A percentile compares a stretch with the other conserved stretches of the same genome.
phyloP scores from a whole-genome alignment of 768 basidiomycete species.

The Hemileccinum impolitum region DNA sequence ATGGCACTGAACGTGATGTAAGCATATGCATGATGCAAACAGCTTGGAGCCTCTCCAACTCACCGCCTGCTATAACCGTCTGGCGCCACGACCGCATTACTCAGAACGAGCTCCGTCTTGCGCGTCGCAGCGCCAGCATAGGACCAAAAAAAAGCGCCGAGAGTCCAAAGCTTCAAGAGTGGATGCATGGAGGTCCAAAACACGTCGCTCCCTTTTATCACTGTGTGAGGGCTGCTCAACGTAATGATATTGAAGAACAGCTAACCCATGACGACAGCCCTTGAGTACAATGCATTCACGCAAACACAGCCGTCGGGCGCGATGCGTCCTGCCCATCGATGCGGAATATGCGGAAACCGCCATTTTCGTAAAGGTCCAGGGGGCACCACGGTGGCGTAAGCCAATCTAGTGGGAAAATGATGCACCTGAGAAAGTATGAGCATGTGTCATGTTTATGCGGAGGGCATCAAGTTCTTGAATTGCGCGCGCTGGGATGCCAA shows the following conservation, averaged over 20 bases:
- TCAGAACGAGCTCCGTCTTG: slow-evolving; percentile 30
- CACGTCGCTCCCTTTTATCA: background rate
- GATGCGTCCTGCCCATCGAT: too few species aligned
- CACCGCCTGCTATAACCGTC: slow-evolving; percentile 39
- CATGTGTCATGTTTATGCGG: too few species aligned
- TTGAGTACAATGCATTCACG: background rate
- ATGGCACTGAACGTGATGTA: slow-evolving; percentile 30
- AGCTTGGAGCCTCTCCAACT: background rate
- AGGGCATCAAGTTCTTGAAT: too few species aligned
- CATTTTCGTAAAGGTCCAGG: background rate
- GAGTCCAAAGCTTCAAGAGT: slow-evolving; percentile 6
- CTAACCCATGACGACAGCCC: background rate
- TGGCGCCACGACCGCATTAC: slow-evolving; percentile 40
- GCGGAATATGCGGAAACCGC: too few species aligned
- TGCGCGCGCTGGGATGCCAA: too few species aligned
- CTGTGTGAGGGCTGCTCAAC: background rate
- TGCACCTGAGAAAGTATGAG: too few species aligned
- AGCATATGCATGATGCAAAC: background rate
- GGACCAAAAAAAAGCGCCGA: slow-evolving; percentile 6
- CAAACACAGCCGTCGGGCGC: background rate
- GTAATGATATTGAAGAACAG: background rate
- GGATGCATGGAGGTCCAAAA: slow-evolving; percentile 6
- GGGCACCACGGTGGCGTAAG: too few species aligned
- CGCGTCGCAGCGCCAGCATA: slow-evolving; percentile 11
- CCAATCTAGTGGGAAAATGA: too few species aligned